Conservation (phyloP, 2,329 filamentous ascomycete species). For the Phialemoniopsis sp. region DNA sequence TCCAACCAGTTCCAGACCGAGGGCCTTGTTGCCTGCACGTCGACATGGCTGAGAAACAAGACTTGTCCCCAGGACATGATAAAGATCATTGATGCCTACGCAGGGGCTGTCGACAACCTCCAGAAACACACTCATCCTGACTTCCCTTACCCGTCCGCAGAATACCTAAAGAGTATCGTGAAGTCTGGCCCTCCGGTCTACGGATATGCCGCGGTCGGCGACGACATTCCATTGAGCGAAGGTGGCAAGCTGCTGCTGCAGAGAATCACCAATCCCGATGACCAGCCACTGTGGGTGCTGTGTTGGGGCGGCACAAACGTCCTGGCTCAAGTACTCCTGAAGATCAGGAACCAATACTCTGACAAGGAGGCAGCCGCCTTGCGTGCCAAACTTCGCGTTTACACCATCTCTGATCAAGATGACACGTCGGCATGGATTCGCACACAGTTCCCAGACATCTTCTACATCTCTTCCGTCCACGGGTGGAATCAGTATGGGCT, state of each 20-base stretch:
- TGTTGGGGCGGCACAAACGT: conserved; percentile 46
- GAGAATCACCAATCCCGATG: background rate
- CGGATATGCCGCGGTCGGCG: conserved; percentile 11
- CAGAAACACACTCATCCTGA: conserved; percentile 40
- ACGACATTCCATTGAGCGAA: conserved; percentile 22
- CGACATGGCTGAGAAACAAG: conserved; percentile 35
- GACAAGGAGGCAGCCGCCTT: conserved; percentile 23
- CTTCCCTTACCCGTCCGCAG: conserved; percentile 31
- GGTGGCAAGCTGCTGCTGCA: conserved; percentile 30
- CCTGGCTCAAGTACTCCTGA: conserved; percentile 38
- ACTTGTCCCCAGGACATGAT: conserved; percentile 34
- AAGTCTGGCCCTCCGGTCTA: conserved; percentile 24
- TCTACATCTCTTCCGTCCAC: conserved; percentile 45
- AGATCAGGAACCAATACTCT: conserved; percentile 24
- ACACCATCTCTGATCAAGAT: conserved; percentile 50
- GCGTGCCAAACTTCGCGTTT: conserved; percentile 33
- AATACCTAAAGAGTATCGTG: conserved; percentile 27
- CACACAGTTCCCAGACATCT: conserved; percentile 40
- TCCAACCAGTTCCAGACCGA: conserved; percentile 38
- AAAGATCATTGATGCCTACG: conserved; percentile 36
- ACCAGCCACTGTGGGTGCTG: conserved; percentile 40
- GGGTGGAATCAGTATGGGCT: conserved; percentile 44
- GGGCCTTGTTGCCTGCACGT: conserved; percentile 37
- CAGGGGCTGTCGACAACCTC: conserved; percentile 37
- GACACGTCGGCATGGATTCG: conserved; percentile 47